Conservation (phyloP, 306 rosid genomes). For the Cucurbita argyrosperma region DNA sequence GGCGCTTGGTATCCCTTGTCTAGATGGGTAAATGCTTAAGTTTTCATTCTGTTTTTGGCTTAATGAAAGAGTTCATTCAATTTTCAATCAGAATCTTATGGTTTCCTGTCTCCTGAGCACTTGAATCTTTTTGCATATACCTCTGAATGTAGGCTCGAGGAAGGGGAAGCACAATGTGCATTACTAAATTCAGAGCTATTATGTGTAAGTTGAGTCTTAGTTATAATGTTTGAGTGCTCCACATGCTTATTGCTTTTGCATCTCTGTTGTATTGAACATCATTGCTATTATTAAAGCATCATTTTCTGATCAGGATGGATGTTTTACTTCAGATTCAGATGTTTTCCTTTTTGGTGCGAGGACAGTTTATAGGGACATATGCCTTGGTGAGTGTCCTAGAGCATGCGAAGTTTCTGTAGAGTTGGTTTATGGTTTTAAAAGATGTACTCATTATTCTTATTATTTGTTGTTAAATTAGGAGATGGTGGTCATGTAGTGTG, state of each 20-base stretch:
- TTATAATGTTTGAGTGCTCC: not conserved
- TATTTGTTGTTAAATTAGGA: conserved; percentile 30
- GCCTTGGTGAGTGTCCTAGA: conserved; percentile 43
- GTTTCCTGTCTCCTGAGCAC: no score
- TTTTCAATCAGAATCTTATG: not conserved
- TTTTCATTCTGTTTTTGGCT: not conserved
- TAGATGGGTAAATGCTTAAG: conserved; percentile 44
- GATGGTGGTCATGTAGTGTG: conserved; percentile 62
- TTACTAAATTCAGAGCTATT: conserved; percentile 48
- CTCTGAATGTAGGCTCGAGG: conserved; percentile 48
- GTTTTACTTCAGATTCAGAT: conserved; percentile 74
- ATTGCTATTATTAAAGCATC: not conserved
- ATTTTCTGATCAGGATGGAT: conserved; percentile 45
- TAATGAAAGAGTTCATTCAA: not conserved
- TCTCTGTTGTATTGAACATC: not conserved
- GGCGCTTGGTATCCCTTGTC: conserved; percentile 64
- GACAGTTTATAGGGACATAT: conserved; percentile 67
- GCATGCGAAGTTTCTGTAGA: not conserved
- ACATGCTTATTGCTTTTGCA: not conserved
- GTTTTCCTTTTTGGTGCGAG: conserved; percentile 77
- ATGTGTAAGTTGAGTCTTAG: conserved; percentile 38
- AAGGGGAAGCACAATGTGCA: conserved; percentile 87
- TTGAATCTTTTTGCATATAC: no score
- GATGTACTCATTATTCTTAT: conserved; percentile 5
- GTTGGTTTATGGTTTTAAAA: not conserved